Base-by-base conservation (phyloP, 495 filamentous ascomycete species). In the Corynascus novoguineensis region DNA sequence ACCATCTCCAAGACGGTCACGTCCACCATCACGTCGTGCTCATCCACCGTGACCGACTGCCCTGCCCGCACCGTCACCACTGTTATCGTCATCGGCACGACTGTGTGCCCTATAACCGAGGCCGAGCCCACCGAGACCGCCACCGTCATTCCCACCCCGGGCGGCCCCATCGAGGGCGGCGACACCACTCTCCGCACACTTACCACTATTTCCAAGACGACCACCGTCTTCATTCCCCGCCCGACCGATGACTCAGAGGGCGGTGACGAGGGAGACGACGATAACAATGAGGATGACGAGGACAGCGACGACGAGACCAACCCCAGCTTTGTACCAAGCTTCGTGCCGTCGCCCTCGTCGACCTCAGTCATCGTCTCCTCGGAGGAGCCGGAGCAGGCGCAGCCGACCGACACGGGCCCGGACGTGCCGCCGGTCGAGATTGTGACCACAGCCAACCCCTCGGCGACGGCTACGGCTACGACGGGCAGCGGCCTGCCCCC, bases 1-100 rank as follows among this genome's bases (percentile, higher is more conserved):
- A 85, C 84, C 40, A 71, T 85, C 17, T 84, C 77, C 66, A 69
- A 75, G 15, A 87, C 83, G 10, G 78, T 73, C 50, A 71, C 76
- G 61, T 71, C 79, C 55, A 85, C 84, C 6, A 71, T 84, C 63
- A 82, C 79, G 4, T 78, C 75, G 55, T 86, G 82, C 64, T 74
- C 75, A 8, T 66, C 83, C 1, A 76, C 69, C 7, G 78, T 86
- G n/a, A 81, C 78, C 51, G 67, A 82, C 64, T 87, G 84, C 71
- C 83, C 83, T 66, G 21, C 81, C 68, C 45, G 80, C 72, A 58
- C 73, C 52, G 76, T 82, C 2, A 74, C 78, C 25, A 83, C 82
- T 14, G 75, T 79, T 22, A 74, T 84, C 60, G 66, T 81, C n/a
- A 58, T 84, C 59, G 80, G 76, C 32, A 86, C 83, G 21, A 86